Evolutionary conservation across 331 rosid species (phyloP), one percentile per base, ranked within the genome.

Genomic region (Dryas integrifolia): DNA sequence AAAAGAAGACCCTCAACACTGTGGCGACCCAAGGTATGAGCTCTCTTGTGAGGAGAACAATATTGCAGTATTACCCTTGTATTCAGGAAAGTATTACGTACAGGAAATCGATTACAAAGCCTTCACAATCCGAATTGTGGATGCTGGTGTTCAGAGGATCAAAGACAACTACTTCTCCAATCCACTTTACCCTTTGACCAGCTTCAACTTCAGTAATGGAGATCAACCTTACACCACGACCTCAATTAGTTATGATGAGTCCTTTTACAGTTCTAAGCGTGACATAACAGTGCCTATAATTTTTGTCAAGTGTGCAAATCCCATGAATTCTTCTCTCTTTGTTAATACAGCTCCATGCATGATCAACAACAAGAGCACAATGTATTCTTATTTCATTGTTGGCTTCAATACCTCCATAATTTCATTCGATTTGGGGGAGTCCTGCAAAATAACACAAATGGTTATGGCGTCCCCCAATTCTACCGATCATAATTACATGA

Each of bases 51-150:
- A 81, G 52, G 8, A 3, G 5, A 68, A 24, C 72, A 76, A 43
- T 51, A 0, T 41, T 5, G 2, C 39, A 48, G 58, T 67, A 14
- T 60, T 76, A 0, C 3, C 1, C 26, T n/a, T 76, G 4, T 30
- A 7, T 18, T 15, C 26, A 15, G 65, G 39, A 21, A 68, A 58
- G 40, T 83, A 66, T 72, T 9, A 73, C 0, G 88, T 86, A 0
- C 76, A 71, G 49, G 40, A 68, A 0, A 83, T 86, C 11, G 21
- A 81, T 47, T 79, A 83, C 83, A 38, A 39, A 49, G 67, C 79
- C 52, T 75, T 38, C 72, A 82, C 85, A 4, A 70, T 85, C 50
- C 51, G 76, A 65, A 2, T 83, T 5, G 67, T 65, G 35, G 84
- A 79, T 47, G 38, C 76, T 0, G 26, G 3, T 30, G 5, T 74